These are phyloP conservation scores for Vitis hybrid DNA, from an alignment of 177 flowering plant genomes.

Conservation along the genomic window DNA sequence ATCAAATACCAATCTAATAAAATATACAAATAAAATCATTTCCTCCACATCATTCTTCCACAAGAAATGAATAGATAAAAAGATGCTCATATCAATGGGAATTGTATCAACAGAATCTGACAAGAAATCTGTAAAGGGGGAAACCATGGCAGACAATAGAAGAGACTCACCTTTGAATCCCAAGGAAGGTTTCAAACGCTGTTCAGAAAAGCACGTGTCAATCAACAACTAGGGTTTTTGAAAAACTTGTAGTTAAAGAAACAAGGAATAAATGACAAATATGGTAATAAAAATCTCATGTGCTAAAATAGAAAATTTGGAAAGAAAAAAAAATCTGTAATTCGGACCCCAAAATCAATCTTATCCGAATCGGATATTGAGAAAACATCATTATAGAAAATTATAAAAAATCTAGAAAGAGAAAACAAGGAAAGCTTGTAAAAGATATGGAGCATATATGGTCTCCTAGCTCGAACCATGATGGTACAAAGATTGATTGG, in stretches of 20 bases:
- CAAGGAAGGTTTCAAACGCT: not conserved
- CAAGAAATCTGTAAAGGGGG: not conserved
- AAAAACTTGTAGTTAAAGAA: not conserved
- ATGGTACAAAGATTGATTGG: too few relatives aligned
- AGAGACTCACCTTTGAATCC: not conserved
- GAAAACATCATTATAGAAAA: too few relatives aligned
- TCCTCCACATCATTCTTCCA: not conserved
- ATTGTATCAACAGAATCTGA: not conserved
- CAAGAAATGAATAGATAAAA: not conserved
- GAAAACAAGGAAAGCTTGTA: not conserved
- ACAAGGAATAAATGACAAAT: not conserved
- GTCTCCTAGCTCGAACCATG: not conserved
- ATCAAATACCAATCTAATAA: not conserved
- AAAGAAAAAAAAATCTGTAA: not conserved
- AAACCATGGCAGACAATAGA: not conserved
- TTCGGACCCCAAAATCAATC: too few relatives aligned
- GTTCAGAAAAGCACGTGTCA: not conserved
- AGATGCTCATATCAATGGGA: not conserved
- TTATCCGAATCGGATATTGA: too few relatives aligned
- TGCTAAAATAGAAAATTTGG: not conserved
- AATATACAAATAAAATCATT: conserved; percentile 3
- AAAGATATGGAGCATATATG: not conserved
- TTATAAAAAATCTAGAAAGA: too few relatives aligned
- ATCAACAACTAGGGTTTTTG: not conserved
- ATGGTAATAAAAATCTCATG: not conserved